These are phyloP conservation scores for Murraya koenigii DNA, from an alignment of 345 rosid genomes.

Conservation along the genomic window DNA sequence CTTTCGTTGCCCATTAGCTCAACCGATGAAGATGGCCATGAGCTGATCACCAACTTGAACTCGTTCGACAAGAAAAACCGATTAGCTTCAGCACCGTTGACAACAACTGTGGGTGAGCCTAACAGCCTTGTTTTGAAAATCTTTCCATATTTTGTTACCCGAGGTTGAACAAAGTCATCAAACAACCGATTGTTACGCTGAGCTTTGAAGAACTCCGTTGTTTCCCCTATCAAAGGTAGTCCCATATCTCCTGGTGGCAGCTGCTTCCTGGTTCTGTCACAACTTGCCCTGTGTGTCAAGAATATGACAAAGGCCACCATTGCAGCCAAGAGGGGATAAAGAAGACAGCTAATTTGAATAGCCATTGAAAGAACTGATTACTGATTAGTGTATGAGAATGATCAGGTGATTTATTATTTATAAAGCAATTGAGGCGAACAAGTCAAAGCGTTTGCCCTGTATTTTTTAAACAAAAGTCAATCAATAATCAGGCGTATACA, in stretches of 20 bases:
- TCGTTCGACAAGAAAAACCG: conserved; percentile 59
- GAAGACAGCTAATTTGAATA: conserved; percentile 9
- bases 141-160: conserved; percentile 56
- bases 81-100: conserved; percentile 70
- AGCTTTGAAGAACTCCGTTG: conserved; percentile 64
- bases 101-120: conserved; percentile 66
- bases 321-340: conserved; percentile 36
- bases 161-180: conserved; percentile 61
- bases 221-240: conserved; percentile 70
- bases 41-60: conserved; percentile 70
- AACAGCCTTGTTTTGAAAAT: conserved; percentile 65
- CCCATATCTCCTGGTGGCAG: conserved; percentile 76
- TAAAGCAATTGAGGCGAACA: background rate
- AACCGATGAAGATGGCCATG: conserved; percentile 77
- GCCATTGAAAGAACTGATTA: background rate
- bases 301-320: conserved; percentile 33
- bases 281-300: conserved; percentile 32
- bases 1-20: conserved; percentile 65
- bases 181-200: conserved; percentile 52
- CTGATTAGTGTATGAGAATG: no score
- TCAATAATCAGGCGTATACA: conserved; percentile 14
- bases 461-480: conserved; percentile 23
- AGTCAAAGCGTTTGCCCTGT: conserved; percentile 21
- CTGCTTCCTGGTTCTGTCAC: conserved; percentile 18
- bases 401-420: background rate